Conservation (phyloP, 257 asterid genomes). For the Gentiana macrophylla region DNA sequence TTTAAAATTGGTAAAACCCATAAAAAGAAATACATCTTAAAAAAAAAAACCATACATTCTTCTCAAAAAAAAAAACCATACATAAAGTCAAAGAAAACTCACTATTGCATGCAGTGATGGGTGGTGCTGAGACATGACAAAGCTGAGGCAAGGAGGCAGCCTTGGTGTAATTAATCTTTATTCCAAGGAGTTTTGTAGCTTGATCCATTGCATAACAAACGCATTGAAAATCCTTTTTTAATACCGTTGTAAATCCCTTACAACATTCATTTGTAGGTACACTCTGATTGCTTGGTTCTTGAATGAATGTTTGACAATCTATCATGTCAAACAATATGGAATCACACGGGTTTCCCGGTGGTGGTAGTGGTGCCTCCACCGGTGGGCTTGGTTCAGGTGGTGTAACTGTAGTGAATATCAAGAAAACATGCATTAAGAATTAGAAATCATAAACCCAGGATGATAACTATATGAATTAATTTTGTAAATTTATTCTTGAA, state of each 20-base stretch:
- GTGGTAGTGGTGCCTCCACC: too few relatives aligned
- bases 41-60: too few relatives aligned
- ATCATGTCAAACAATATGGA: slow-evolving; percentile 6
- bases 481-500: too few relatives aligned
- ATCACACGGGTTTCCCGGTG: too few relatives aligned
- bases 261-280: slow-evolving; percentile 12
- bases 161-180: slow-evolving; percentile 4
- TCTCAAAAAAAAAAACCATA: too few relatives aligned
- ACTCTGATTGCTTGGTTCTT: background rate
- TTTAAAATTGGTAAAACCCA: too few relatives aligned
- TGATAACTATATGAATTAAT: too few relatives aligned
- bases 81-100: background rate
- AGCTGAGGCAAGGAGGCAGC: slow-evolving; percentile 10
- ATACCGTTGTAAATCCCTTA: slow-evolving; percentile 3
- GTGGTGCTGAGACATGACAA: slow-evolving; percentile 14
- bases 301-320: slow-evolving; percentile 5
- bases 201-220: slow-evolving; percentile 5
- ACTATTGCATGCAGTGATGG: slow-evolving; percentile 12
- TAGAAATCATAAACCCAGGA: too few relatives aligned
- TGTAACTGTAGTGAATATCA: too few relatives aligned
- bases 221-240: slow-evolving; percentile 3
- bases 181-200: slow-evolving; percentile 4
- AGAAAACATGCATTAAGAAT: too few relatives aligned
- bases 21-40: too few relatives aligned
- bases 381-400: too few relatives aligned